These are phyloP conservation scores for Myriosclerotinia scirpicola DNA, from an alignment of 2,329 filamentous ascomycete species.

Conservation along the genomic window DNA sequence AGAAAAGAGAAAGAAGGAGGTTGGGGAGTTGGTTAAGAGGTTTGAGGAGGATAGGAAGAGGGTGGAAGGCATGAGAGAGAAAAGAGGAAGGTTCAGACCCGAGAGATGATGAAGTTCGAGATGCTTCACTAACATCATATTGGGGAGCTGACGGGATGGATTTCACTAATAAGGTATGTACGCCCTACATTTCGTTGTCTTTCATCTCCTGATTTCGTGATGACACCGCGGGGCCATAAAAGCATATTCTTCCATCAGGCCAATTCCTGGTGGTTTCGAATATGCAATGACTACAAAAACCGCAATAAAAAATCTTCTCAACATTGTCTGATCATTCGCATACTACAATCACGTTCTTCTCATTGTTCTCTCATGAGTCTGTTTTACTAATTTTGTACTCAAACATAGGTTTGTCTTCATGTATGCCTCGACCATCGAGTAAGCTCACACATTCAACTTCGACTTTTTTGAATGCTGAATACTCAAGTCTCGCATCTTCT, in stretches of 20 bases:
- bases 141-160: background rate
- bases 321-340: constrained; percentile 51
- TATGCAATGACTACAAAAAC: constrained; percentile 59
- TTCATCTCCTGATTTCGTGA: constrained; percentile 40
- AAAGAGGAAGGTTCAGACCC: constrained; percentile 59
- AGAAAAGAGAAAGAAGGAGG: constrained; percentile 75
- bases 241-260: constrained; percentile 43
- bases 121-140: constrained; percentile 38
- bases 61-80: constrained; percentile 68
- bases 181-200: constrained; percentile 13
- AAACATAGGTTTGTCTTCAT: background rate
- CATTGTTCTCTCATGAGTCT: background rate
- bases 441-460: constrained; percentile 12
- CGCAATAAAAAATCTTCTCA: constrained; percentile 68
- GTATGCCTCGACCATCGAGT: background rate
- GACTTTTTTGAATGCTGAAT: background rate
- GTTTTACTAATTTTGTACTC: constrained; percentile 6
- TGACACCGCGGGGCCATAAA: constrained; percentile 56
- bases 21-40: constrained; percentile 64
- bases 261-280: constrained; percentile 35
- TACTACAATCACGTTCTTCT: background rate
- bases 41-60: constrained; percentile 77
- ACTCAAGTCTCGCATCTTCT: background rate
- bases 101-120: constrained; percentile 42
- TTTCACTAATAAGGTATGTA: constrained; percentile 27